These are phyloP conservation scores for Xylaria sp. DNA, from an alignment of 2,329 filamentous ascomycete species.

Conservation along the genomic window DNA sequence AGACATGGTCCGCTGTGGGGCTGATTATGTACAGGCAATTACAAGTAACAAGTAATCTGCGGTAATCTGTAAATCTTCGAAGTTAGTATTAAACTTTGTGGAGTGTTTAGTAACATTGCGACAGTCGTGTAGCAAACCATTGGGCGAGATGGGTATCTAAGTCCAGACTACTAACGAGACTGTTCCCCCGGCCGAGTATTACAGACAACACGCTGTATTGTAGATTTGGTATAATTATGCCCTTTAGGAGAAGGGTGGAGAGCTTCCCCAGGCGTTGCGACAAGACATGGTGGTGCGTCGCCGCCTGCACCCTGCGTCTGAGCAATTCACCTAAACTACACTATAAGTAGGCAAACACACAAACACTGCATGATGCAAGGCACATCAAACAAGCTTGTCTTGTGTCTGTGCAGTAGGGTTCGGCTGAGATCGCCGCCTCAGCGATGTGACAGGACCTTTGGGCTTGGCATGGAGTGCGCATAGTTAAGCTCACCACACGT, in stretches of 20 bases:
- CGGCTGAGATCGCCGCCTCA: slow-evolving; percentile 16
- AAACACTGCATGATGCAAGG: slow-evolving; percentile 36
- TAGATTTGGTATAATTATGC: neutral
- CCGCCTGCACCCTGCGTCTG: slow-evolving; percentile 14
- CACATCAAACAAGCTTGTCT: slow-evolving; percentile 29
- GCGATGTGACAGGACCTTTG: slow-evolving; percentile 21
- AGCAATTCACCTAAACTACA: slow-evolving; percentile 6
- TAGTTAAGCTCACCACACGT: neutral
- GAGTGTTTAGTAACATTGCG: neutral
- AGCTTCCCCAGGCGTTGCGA: neutral
- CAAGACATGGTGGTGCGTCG: slow-evolving; percentile 8
- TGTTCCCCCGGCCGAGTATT: neutral
- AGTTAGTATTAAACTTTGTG: neutral
- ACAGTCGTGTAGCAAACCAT: neutral
- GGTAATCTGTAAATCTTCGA: neutral
- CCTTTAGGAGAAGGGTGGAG: neutral
- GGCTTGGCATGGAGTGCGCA: slow-evolving; percentile 19
- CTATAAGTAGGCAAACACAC: slow-evolving; percentile 8
- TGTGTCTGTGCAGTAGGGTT: slow-evolving; percentile 16
- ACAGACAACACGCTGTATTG: neutral
- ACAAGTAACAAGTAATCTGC: neutral
- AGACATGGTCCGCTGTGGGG: neutral
- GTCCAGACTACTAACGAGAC: neutral
- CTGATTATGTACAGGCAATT: neutral
- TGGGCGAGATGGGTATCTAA: neutral